A percentile compares a stretch with the other conserved stretches of the same genome.
Conservation (phyloP, 768 basidiomycete species). For the Suillus spraguei region DNA sequence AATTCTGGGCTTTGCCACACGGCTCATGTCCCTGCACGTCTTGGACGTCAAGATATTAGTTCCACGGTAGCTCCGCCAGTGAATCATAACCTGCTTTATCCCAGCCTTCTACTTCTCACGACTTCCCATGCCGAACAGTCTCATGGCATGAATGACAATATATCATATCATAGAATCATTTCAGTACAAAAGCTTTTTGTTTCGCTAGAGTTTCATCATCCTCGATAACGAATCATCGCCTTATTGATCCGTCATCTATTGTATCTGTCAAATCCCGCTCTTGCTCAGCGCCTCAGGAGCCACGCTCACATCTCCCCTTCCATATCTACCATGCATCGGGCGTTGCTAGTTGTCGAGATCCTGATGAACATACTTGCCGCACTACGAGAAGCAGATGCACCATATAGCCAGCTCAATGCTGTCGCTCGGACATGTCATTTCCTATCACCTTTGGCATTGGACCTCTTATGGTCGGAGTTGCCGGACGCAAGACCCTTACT, state of each 20-base stretch:
- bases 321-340: constrained; percentile 2
- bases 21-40: constrained; percentile 2
- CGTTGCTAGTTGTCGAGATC: constrained; percentile 3
- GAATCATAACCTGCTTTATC: no score
- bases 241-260: neutral
- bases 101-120: constrained; percentile 10
- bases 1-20: constrained; percentile 6
- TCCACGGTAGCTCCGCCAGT: constrained; percentile 10
- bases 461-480: constrained; percentile 7
- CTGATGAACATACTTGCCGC: constrained; percentile 3
- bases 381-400: neutral
- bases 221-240: constrained; percentile 1
- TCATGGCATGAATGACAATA: constrained; percentile 8
- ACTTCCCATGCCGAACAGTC: constrained; percentile 1
- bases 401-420: constrained; percentile 5
- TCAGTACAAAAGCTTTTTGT: constrained; percentile 2
- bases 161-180: constrained; percentile 8
- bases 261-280: neutral
- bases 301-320: neutral
- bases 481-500: neutral
- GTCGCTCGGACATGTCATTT: constrained; percentile 2
- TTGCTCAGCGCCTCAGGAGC: neutral
- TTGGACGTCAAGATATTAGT: constrained; percentile 1
- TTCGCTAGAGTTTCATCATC: neutral
- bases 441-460: constrained; percentile 8